Base-by-base conservation (phyloP, 2,329 filamentous ascomycete genomes). In the Lachnellula cervina region DNA sequence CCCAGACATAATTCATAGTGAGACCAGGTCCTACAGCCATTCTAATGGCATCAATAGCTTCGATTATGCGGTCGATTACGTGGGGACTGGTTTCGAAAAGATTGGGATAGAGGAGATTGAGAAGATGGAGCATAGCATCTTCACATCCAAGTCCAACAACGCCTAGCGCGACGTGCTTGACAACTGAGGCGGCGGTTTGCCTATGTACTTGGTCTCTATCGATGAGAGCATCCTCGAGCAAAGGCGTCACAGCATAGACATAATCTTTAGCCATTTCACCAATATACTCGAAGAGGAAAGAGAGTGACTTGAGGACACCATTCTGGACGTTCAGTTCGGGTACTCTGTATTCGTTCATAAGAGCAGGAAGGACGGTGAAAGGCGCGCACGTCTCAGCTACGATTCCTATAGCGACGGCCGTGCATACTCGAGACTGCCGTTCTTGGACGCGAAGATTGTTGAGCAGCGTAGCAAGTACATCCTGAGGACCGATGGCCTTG, bases 231-330 rank as follows among this genome's bases (percentile, higher is more conserved):
- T 99, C 94, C 70, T 99, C 94, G 2, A 99, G 85, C 9, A 99
- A 79, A 6, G 94, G 94, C 2, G 92, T 97, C 35, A 99, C 92
- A 17, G 95, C 94, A 69, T 99, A 99, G 69, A 99, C 94, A 71
- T 99, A 99, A 73, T 99, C 94, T 76, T 97, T 99, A 61, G 91
- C 90, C 94, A 99, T 97, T 74, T 99, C 94, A 61, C 94, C 94
- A 71, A 99, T 99, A 74, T 99, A 99, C 70, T 99, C 94, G 69
- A 97, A 99, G 59, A 99, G 80, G 80, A 99, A 99, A 6, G 90
- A 95, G 52, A 99, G 81, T 5, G 92, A 92, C 73, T 99, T 99
- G 70, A 99, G 85, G 35, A 99, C 94, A 75, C 94, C 94, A 66
- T 99, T 99, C 72, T 99, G 94, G 25, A 99, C 94, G 70, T 99